These are phyloP conservation scores for Fusarium humuli DNA, from an alignment of 2,329 filamentous ascomycete species.

Conservation along the genomic window DNA sequence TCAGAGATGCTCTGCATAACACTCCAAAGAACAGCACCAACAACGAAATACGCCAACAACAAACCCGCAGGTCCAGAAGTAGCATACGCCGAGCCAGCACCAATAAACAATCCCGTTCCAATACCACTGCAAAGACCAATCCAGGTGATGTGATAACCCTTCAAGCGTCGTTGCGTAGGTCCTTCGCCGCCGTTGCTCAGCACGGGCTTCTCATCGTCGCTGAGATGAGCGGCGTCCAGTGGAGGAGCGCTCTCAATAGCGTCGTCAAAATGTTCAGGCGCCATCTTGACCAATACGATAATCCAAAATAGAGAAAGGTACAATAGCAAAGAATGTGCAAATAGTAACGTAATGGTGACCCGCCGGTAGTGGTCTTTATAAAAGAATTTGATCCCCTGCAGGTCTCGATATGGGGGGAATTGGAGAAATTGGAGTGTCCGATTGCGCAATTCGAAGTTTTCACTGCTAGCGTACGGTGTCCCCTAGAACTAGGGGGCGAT, in stretches of 20 bases:
- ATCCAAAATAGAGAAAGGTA: neutral
- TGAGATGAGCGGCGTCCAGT: neutral
- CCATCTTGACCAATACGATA: neutral
- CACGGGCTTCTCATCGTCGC: slow-evolving; percentile 29
- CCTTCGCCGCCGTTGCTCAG: slow-evolving; percentile 42
- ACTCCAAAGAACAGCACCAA: slow-evolving; percentile 42
- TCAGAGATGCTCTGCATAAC: slow-evolving; percentile 46
- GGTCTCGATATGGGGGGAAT: too few relatives aligned
- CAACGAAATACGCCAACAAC: slow-evolving; percentile 38
- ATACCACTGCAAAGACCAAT: slow-evolving; percentile 44
- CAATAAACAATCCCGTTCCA: slow-evolving; percentile 42
- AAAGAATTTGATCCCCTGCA: neutral
- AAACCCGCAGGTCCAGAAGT: slow-evolving; percentile 42
- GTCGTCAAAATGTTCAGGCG: slow-evolving; percentile 6
- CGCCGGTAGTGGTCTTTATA: neutral
- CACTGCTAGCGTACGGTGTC: slow-evolving; percentile 17
- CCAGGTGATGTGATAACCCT: slow-evolving; percentile 43
- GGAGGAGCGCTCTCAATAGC: slow-evolving; percentile 22
- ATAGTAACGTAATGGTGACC: neutral
- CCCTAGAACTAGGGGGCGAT: slow-evolving; percentile 15
- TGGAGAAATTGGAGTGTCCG: neutral
- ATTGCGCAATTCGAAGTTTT: slow-evolving; percentile 44
- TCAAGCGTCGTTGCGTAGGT: slow-evolving; percentile 38
- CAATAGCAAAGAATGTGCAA: neutral
- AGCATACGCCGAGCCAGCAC: slow-evolving; percentile 42